Conservation (phyloP, 148 eudicot species). For the Pouteria glomerata region DNA sequence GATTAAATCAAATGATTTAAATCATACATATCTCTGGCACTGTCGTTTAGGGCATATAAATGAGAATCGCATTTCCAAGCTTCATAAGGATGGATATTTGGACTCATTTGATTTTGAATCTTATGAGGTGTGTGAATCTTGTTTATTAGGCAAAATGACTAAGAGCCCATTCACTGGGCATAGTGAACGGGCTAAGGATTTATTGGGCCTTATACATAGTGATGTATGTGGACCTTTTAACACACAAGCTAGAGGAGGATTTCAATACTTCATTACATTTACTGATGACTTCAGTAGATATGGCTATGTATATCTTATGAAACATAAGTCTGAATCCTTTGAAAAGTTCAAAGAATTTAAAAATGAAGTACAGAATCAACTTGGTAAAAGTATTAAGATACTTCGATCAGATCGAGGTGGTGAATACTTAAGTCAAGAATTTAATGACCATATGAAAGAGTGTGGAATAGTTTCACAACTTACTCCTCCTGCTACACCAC, state of each 20-base stretch:
- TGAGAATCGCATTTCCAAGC: not conserved
- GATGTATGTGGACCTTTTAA: not conserved
- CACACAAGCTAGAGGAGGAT: not conserved
- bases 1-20: not conserved
- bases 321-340: conserved; percentile 10
- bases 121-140: not conserved
- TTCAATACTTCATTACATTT: conserved; percentile 7
- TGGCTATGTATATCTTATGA: not conserved
- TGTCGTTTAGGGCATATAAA: conserved; percentile 3
- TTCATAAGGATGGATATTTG: not conserved
- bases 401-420: conserved; percentile 1
- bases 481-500: not conserved
- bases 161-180: conserved; percentile 12
- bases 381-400: not conserved
- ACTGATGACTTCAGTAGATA: conserved; percentile 4
- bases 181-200: not conserved
- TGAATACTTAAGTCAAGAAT: not conserved
- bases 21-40: not conserved
- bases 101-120: not conserved
- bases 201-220: conserved; percentile 12
- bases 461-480: not conserved
- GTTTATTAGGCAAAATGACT: conserved; percentile 12
- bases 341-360: not conserved
- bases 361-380: not conserved
- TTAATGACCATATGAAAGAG: not conserved